phyloP scores from a whole-genome alignment of 768 basidiomycete genomes.

The Porpolomopsis calyptriformis region DNA sequence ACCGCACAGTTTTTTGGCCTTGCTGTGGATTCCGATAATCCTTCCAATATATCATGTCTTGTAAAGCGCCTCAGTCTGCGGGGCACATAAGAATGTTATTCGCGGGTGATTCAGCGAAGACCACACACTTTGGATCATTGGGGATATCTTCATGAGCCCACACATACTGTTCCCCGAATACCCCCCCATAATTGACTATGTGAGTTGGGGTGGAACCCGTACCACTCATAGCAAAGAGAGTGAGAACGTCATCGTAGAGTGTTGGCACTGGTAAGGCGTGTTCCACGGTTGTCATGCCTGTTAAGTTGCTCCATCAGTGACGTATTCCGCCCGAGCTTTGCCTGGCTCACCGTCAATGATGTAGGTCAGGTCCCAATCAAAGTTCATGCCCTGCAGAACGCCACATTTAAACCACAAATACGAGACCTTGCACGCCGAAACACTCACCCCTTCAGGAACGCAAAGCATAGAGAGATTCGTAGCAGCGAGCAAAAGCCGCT shows the following conservation, averaged over 20 bases:
- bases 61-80: conserved; percentile 51
- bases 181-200: conserved; percentile 69
- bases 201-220: conserved; percentile 69
- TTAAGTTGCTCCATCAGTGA: neutral
- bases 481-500: conserved; percentile 52
- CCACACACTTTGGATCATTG: conserved; percentile 52
- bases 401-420: neutral
- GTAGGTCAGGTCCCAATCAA: conserved; percentile 70
- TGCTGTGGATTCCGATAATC: conserved; percentile 47
- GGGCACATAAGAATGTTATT: conserved; percentile 3
- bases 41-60: conserved; percentile 54
- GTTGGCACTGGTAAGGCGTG: conserved; percentile 56
- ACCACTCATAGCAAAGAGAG: conserved; percentile 53
- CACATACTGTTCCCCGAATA: conserved; percentile 53
- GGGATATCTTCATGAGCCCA: conserved; percentile 60
- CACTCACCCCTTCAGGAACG: conserved; percentile 48
- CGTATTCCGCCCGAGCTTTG: neutral
- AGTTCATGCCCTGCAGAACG: conserved; percentile 47
- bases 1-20: conserved; percentile 48
- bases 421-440: neutral
- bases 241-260: conserved; percentile 58
- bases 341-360: conserved; percentile 54
- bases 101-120: neutral
- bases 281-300: conserved; percentile 71
- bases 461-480: conserved; percentile 57